These are phyloP conservation scores for Elongisporangium prolatum DNA, from an alignment of 352 stramenopile genomes.

Conservation along the genomic window DNA sequence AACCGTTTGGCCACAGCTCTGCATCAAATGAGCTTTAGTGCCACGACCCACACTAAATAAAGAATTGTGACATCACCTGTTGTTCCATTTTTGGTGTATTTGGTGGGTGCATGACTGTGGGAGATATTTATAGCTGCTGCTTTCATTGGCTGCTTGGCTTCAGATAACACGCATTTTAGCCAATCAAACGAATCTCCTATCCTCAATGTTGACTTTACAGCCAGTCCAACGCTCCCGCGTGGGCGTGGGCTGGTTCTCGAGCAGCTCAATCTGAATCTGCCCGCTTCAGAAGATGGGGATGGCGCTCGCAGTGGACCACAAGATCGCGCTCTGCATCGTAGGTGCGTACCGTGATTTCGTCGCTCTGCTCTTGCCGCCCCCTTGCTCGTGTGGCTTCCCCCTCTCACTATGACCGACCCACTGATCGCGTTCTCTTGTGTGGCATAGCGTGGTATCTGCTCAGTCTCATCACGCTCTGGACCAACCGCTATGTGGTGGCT, in stretches of 20 bases:
- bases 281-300: background rate
- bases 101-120: background rate
- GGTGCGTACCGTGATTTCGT: constrained; percentile 20
- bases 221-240: background rate
- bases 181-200: background rate
- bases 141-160: background rate
- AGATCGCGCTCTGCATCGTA: constrained; percentile 55
- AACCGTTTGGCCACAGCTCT: background rate
- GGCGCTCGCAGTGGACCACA: constrained; percentile 28
- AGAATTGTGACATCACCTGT: background rate
- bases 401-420: background rate
- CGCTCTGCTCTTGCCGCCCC: background rate
- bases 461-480: constrained; percentile 80
- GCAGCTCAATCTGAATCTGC: background rate
- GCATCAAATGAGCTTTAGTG: background rate
- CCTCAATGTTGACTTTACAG: background rate
- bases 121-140: background rate
- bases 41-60: background rate
- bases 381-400: background rate
- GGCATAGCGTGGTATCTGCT: constrained; percentile 69
- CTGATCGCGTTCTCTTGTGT: constrained; percentile 1
- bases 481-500: constrained; percentile 76
- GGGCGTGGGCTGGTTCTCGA: background rate
- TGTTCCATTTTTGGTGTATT: background rate
- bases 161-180: background rate